A percentile compares a stretch with the other conserved stretches of the same genome.
phyloP scores from a whole-genome alignment of 2,329 filamentous ascomycete species.

The Triangularia verruculosa region DNA sequence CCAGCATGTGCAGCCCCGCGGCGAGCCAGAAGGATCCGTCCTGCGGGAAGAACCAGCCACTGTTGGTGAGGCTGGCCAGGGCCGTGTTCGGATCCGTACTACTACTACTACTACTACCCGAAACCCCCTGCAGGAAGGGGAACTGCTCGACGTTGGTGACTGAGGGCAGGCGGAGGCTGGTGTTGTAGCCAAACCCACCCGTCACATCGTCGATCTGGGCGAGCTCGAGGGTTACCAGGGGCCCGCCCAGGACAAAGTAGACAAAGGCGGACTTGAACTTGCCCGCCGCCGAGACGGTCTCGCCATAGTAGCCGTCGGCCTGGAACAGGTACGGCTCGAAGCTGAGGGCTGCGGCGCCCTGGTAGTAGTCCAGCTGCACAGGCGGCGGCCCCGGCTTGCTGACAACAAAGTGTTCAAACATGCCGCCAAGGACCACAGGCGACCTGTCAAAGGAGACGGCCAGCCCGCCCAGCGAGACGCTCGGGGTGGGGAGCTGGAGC shows the following conservation, averaged over 20 bases:
- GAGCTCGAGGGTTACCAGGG: constrained; percentile 13
- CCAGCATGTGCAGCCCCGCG: constrained; percentile 12
- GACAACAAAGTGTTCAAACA: constrained; percentile 24
- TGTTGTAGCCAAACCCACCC: constrained; percentile 43
- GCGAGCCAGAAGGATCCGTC: not conserved
- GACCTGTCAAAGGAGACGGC: not conserved
- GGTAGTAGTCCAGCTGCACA: constrained; percentile 35
- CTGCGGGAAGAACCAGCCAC: not conserved
- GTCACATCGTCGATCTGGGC: constrained; percentile 13
- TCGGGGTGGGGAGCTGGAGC: constrained; percentile 17
- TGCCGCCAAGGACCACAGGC: constrained; percentile 6
- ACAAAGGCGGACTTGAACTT: constrained; percentile 36
- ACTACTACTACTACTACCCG: not conserved
- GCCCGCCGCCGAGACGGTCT: constrained; percentile 13
- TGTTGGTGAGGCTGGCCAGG: not conserved
- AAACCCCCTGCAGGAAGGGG: constrained; percentile 33
- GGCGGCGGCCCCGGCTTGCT: constrained; percentile 8
- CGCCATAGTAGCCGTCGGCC: constrained; percentile 6
- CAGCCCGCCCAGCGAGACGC: not conserved
- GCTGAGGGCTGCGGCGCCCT: constrained; percentile 34
- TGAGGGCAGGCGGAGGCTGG: constrained; percentile 32
- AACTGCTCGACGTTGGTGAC: constrained; percentile 22
- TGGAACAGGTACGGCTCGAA: constrained; percentile 7
- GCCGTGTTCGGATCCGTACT: no score
- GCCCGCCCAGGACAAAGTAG: constrained; percentile 33